phyloP scores from a whole-genome alignment of 2,329 filamentous ascomycete species.

The Furcasterigmium furcatum region DNA sequence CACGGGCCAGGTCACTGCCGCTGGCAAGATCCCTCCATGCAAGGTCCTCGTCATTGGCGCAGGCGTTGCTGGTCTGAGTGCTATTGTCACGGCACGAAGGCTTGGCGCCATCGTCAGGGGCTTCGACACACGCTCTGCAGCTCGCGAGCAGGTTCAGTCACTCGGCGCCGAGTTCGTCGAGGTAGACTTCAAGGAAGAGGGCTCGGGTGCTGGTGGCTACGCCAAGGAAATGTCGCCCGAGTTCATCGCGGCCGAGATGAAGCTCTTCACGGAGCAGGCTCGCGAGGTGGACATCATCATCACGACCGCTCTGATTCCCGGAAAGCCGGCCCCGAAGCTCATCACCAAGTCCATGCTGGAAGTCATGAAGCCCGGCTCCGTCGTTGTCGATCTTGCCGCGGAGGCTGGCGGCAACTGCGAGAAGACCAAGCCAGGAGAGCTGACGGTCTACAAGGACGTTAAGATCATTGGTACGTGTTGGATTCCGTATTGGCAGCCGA shows the following conservation, averaged over 20 bases:
- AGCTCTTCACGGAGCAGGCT: constrained; percentile 83
- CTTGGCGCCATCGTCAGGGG: constrained; percentile 88
- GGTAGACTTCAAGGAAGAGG: constrained; percentile 81
- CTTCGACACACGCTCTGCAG: constrained; percentile 87
- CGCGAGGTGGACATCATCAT: constrained; percentile 89
- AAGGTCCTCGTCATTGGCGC: constrained; percentile 90
- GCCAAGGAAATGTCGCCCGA: constrained; percentile 94
- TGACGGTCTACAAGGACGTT: constrained; percentile 71
- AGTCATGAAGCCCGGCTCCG: constrained; percentile 86
- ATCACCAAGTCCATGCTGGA: constrained; percentile 78
- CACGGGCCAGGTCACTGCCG: constrained; percentile 86
- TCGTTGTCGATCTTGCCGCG: constrained; percentile 83
- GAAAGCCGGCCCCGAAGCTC: constrained; percentile 76
- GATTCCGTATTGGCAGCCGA: background rate
- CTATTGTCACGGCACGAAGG: constrained; percentile 80
- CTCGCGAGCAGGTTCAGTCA: constrained; percentile 85
- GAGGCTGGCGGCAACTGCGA: constrained; percentile 89
- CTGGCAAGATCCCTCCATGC: constrained; percentile 84
- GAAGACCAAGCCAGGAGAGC: constrained; percentile 70
- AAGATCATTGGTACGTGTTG: constrained; percentile 69
- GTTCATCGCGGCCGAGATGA: constrained; percentile 91
- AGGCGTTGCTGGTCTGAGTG: constrained; percentile 83
- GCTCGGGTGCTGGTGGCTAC: constrained; percentile 80
- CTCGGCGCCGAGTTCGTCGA: constrained; percentile 88
- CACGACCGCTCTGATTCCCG: constrained; percentile 88